Conservation (phyloP, 2,329 filamentous ascomycete genomes). For the Plenodomus biglobosus region DNA sequence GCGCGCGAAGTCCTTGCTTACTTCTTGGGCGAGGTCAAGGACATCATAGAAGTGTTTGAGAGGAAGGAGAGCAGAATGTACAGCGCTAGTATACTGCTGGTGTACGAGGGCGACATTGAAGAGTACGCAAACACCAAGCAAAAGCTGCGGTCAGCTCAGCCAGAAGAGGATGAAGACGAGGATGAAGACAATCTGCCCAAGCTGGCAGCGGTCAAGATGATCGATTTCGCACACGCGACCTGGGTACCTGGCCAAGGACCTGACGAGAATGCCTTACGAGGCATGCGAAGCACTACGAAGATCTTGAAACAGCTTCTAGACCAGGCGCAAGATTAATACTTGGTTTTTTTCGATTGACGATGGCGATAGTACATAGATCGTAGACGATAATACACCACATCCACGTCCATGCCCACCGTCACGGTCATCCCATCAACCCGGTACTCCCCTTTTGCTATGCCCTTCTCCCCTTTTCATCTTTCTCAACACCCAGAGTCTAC, state of each 20-base stretch:
- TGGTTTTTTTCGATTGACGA: neutral
- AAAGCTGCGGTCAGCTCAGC: conserved; percentile 20
- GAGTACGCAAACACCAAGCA: conserved; percentile 52
- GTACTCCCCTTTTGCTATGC: neutral
- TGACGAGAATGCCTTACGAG: conserved; percentile 79
- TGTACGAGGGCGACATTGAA: conserved; percentile 65
- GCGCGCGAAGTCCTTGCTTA: conserved; percentile 52
- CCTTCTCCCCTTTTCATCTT: neutral
- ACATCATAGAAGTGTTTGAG: conserved; percentile 60
- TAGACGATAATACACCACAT: neutral
- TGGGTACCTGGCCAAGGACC: conserved; percentile 81
- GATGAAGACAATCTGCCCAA: conserved; percentile 57
- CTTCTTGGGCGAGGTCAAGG: conserved; percentile 52
- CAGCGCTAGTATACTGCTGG: conserved; percentile 64
- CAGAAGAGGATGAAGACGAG: conserved; percentile 48
- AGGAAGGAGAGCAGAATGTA: conserved; percentile 68
- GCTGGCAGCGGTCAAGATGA: conserved; percentile 80
- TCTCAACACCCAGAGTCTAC: too few species aligned
- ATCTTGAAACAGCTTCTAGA: conserved; percentile 68
- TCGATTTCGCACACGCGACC: conserved; percentile 92
- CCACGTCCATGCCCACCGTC: neutral
- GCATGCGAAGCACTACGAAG: conserved; percentile 69
- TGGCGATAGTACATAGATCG: neutral
- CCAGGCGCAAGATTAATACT: conserved; percentile 26
- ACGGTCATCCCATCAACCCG: neutral